Evolutionary conservation across 768 basidiomycete species (phyloP), one percentile per base, ranked within the genome.

Genomic region (Inosperma sp.): DNA sequence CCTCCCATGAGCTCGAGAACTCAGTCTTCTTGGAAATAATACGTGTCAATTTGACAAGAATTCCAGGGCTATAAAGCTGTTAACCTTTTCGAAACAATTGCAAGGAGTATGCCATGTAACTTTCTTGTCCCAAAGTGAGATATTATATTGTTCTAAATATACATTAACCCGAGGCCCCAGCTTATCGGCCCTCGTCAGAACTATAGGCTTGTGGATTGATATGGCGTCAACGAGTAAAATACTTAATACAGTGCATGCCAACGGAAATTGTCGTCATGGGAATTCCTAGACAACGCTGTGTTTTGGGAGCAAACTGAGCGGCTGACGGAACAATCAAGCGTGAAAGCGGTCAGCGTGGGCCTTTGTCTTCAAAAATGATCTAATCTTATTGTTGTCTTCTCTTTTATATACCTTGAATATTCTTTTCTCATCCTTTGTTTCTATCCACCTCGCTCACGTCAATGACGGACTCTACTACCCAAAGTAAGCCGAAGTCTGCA

Each of bases 401-500:
- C 17, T 37, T 45, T 35, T 51, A 45, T 45, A 51, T 34, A 33
- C 43, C 21, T 10, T 29, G 19, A 14, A 22, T 14, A 23, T 31
- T 36, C 37, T 7, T 25, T 22, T 17, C 53, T 57, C 34, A 53
- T 57, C 51, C 47, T 49, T 58, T 50, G 44, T 56, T 45, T 35
- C 48, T 34, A 27, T 52, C 55, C 33, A 44, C 31, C 49, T 42
- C 58, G 33, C 33, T 56, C 44, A 53, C 53, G 45, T 55, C 52
- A 29, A 67, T 67, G 66, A 62, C 66, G 16, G 66, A 67, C 25
- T 55, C 62, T 39, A 35, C 51, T 22, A 51, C 57, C 21, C 60
- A 60, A 36, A 34, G 68, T 26, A 60, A 68, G 26, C 52, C 68
- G 31, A 71, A 69, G 57, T 53, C 67, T 21, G 64, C 75, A 5